phyloP scores from a whole-genome alignment of 257 asterid species.

The Plantago elongata region DNA sequence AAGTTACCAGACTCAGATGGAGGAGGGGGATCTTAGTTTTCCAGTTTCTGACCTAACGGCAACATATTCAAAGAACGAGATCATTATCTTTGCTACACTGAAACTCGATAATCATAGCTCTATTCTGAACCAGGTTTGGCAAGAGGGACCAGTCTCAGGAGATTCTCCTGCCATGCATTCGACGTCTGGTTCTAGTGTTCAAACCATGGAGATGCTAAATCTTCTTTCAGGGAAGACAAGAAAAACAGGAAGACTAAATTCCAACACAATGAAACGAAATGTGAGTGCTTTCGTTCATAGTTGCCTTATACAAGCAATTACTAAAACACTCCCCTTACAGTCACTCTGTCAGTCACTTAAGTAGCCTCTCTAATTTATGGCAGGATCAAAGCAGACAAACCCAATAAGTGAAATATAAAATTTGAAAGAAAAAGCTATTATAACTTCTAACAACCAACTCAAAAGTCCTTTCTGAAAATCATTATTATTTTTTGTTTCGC shows the following conservation, averaged over 20 bases:
- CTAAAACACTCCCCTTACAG: background rate
- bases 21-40: slow-evolving; percentile 62
- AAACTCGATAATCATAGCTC: slow-evolving; percentile 48
- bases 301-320: background rate
- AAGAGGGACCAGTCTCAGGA: slow-evolving; percentile 74
- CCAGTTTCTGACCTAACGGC: slow-evolving; percentile 66
- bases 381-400: too few species aligned
- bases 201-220: slow-evolving; percentile 47
- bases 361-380: background rate
- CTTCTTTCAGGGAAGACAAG: slow-evolving; percentile 57
- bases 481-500: too few species aligned
- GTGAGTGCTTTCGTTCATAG: slow-evolving; percentile 23
- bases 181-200: slow-evolving; percentile 50
- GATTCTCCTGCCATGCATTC: slow-evolving; percentile 53
- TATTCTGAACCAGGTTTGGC: slow-evolving; percentile 82
- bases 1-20: slow-evolving; percentile 47
- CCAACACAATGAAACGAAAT: slow-evolving; percentile 32
- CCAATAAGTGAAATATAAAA: too few species aligned
- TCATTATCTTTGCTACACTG: slow-evolving; percentile 57
- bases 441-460: too few species aligned
- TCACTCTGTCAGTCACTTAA: background rate
- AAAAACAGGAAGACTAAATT: slow-evolving; percentile 25
- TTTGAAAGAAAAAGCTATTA: too few species aligned
- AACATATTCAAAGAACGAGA: slow-evolving; percentile 43
- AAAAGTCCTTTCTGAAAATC: too few species aligned